Base-by-base conservation (phyloP, 2,329 filamentous ascomycete genomes). In the Fusarium xyrophilum region DNA sequence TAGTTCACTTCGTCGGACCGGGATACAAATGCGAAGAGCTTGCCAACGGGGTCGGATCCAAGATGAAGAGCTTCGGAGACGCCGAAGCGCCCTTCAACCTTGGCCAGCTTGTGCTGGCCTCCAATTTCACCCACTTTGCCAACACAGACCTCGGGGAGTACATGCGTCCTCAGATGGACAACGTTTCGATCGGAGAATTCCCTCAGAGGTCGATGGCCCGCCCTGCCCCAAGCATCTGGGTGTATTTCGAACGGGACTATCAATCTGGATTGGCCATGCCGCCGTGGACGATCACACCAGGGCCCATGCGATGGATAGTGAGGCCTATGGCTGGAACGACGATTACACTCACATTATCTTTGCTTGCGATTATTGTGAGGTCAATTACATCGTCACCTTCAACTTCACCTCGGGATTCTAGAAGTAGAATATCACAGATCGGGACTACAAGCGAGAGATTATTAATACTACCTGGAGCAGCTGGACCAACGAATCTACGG, bases 281-380 rank as follows among this genome's bases (percentile, higher is more conserved):
- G 46, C 57, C 0, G 67, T 73, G 1, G 42, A 73, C 0, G 39
- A 72, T 13, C 11, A 58, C 1, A 60, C 28, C 3, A 40, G 53
- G 33, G 21, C 42, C 3, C 70, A 70, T 5, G 52, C 68, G 0
- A 53, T 30, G 1, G 6, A 48, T 1, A 59, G 42, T 0, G 11
- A 44, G 0, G 11, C 27, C 0, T 7, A 51, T 3, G 68, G 64
- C 5, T 73, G 71, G 70, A 30, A 65, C 2, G 47, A 67, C 2
- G 70, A 63, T 1, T 73, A 65, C 15, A 70, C 60, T 1, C 55
- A 68, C 0, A 28, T 59, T 0, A 57, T 72, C 5, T 65, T 73
- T 35, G 71, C 64, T 5, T 73, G 71, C 7, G 70, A 73, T 12
- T 70, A 73, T 14, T 73, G 62, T 30, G 71, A 73, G 30, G 64